phyloP scores from a whole-genome alignment of 1,284 basidiomycete species.

The Cryptococcus sp. region DNA sequence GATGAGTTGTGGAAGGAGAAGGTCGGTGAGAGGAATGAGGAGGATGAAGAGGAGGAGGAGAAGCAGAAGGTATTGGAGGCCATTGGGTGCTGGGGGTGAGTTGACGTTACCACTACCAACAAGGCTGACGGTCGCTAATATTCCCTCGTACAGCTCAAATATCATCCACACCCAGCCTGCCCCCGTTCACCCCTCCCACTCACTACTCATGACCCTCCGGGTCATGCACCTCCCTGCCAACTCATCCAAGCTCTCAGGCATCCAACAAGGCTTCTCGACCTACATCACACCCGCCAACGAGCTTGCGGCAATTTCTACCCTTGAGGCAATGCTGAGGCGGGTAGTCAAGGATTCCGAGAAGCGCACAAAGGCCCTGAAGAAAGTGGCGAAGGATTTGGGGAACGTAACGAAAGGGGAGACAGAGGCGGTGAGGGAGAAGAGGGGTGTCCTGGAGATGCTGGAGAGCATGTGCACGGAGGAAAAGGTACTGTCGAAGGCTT shows the following conservation, averaged over 20 bases:
- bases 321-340: slow-evolving; percentile 29
- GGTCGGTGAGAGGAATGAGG: slow-evolving; percentile 21
- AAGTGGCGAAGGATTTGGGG: not conserved
- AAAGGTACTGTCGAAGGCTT: slow-evolving; percentile 54
- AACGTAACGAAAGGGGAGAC: slow-evolving; percentile 17
- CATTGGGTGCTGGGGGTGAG: slow-evolving; percentile 72
- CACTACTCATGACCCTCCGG: slow-evolving; percentile 66
- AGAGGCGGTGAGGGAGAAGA: slow-evolving; percentile 11
- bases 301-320: slow-evolving; percentile 20
- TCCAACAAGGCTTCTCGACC: slow-evolving; percentile 18
- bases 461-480: slow-evolving; percentile 53
- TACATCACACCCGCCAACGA: slow-evolving; percentile 59
- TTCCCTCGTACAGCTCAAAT: slow-evolving; percentile 61
- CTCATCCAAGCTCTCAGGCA: slow-evolving; percentile 21
- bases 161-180: slow-evolving; percentile 60
- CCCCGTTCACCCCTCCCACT: slow-evolving; percentile 70
- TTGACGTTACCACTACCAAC: too few species aligned
- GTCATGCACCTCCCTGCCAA: slow-evolving; percentile 54
- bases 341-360: slow-evolving; percentile 21
- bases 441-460: slow-evolving; percentile 46
- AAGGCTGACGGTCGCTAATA: too few species aligned
- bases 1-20: slow-evolving; percentile 50
- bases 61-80: slow-evolving; percentile 57
- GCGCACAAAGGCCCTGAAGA: slow-evolving; percentile 2
- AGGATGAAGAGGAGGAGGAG: slow-evolving; percentile 50